A percentile compares a stretch with the other conserved stretches of the same genome.
Evolutionary conservation across 2,329 filamentous ascomycete species (phyloP).

Genomic region (Pseudocercospora crystallina): DNA sequence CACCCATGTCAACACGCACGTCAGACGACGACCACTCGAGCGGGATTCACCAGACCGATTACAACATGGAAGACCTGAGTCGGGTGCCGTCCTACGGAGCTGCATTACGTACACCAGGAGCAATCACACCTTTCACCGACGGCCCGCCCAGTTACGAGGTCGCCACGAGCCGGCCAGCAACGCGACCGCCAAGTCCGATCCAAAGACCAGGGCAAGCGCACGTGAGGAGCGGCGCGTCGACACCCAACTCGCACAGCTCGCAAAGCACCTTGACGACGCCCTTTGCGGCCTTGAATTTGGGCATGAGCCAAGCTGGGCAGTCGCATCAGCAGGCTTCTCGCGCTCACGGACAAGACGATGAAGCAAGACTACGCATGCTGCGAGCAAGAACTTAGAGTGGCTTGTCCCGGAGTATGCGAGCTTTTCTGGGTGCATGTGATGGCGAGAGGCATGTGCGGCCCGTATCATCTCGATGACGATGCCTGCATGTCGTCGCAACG

Average conservation of each 20-base stretch:
- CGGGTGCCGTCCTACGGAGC: slow-evolving; percentile 54
- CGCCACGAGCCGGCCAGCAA: slow-evolving; percentile 45
- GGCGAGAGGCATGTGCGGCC: too few species aligned
- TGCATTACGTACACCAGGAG: slow-evolving; percentile 46
- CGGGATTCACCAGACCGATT: slow-evolving; percentile 32
- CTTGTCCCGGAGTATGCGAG: background rate
- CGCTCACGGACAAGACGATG: slow-evolving; percentile 13
- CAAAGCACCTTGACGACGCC: slow-evolving; percentile 19
- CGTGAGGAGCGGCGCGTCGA: slow-evolving; percentile 26
- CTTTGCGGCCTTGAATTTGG: slow-evolving; percentile 15
- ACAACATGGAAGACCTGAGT: slow-evolving; percentile 48
- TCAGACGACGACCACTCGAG: slow-evolving; percentile 32
- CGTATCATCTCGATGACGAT: too few species aligned
- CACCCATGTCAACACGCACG: slow-evolving; percentile 34
- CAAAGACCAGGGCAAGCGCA: slow-evolving; percentile 32
- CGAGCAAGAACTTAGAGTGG: slow-evolving; percentile 25
- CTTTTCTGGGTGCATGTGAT: too few species aligned
- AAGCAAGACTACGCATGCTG: slow-evolving; percentile 25
- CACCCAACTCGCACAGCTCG: slow-evolving; percentile 24
- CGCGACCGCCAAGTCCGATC: slow-evolving; percentile 20
- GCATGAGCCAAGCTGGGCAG: background rate
- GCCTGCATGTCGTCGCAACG: too few species aligned
- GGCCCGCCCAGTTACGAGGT: slow-evolving; percentile 47
- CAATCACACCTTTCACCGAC: slow-evolving; percentile 42
- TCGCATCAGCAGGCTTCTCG: background rate